phyloP scores from a whole-genome alignment of 1,139 yeast species.

The Trichomonascaceae sp. region DNA sequence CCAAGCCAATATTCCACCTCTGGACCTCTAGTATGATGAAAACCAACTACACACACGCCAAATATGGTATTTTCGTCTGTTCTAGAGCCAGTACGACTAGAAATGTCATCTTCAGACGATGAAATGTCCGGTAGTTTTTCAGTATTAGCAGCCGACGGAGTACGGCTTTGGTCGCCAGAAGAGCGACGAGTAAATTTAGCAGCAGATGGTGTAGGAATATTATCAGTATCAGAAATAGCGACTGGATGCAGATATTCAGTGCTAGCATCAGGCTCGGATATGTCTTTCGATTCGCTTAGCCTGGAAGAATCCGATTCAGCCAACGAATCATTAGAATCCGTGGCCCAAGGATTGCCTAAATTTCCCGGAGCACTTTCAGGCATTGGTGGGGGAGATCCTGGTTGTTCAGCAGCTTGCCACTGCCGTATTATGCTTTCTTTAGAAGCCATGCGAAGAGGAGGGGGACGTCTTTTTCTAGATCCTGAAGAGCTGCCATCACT shows the following conservation, averaged over 20 bases:
- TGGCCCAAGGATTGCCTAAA: slow-evolving; percentile 1
- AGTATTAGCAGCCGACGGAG: slow-evolving; percentile 10
- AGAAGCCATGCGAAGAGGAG: slow-evolving; percentile 4
- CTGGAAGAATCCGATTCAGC: neutral
- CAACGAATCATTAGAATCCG: neutral
- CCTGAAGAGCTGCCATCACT: neutral
- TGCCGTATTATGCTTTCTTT: neutral
- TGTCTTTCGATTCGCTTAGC: neutral
- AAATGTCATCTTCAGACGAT: slow-evolving; percentile 10
- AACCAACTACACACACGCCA: slow-evolving; percentile 86
- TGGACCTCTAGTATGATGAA: slow-evolving; percentile 92
- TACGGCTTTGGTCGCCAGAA: neutral
- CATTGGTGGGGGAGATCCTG: slow-evolving; percentile 9
- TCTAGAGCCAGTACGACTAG: neutral
- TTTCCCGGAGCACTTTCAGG: slow-evolving; percentile 1
- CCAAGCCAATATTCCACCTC: slow-evolving; percentile 92
- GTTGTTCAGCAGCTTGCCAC: slow-evolving; percentile 4
- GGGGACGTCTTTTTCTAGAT: neutral
- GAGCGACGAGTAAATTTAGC: neutral
- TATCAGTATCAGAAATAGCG: neutral
- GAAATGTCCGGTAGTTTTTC: slow-evolving; percentile 15
- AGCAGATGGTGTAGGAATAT: slow-evolving; percentile 10
- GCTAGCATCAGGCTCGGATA: neutral
- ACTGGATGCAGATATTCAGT: neutral
- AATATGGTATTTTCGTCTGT: slow-evolving; percentile 43